Base-by-base conservation (phyloP, 1,139 yeast species). In the Wickerhamomyces sp. region DNA sequence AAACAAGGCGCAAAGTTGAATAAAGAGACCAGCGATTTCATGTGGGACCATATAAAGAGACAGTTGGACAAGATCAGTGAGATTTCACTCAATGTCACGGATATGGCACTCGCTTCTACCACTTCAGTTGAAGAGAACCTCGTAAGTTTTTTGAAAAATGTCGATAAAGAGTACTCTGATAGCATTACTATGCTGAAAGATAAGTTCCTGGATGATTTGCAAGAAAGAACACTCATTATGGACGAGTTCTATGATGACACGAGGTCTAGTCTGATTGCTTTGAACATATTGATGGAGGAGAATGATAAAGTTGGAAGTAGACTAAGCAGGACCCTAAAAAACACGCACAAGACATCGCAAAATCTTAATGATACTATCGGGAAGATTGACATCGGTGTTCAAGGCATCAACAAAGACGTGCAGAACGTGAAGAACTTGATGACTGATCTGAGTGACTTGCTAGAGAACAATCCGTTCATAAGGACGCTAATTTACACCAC, bases 61-160 rank as follows among this genome's bases (percentile, higher is more conserved):
- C 44, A 45, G 23, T 26, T 47, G 38, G 30, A 32, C 6, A 32
- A 45, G 22, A 25, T 45, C 11, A 35, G 44, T 2, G 32, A 40
- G 19, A 30, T 41, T 25, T 37, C 45, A 1, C 29, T 31, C 8
- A 36, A 42, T 13, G 41, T 44, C 8, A 43, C 45, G 2, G 38
- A 33, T 16, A n/a, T 44, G 16, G 36, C 44, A 6, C 19, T 34
- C 7, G 5, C 19, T 9, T 44, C 41, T n/a, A 39, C 30, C 11
- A 36, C 33, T 2, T 15, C 41, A 8, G 26, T 45, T 12, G 44
- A 38, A 28, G 10, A 16, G 3, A 38, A 30, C 14, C 29, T 47
- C 16, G 8, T 39, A 14, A 15, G 18, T 6, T 30, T 47, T 24
- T 39, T 47, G 20, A 17, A 38, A 2, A 26, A 25, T 2, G 32